phyloP scores from a whole-genome alignment of 768 basidiomycete species.

The Royoungia palumana region DNA sequence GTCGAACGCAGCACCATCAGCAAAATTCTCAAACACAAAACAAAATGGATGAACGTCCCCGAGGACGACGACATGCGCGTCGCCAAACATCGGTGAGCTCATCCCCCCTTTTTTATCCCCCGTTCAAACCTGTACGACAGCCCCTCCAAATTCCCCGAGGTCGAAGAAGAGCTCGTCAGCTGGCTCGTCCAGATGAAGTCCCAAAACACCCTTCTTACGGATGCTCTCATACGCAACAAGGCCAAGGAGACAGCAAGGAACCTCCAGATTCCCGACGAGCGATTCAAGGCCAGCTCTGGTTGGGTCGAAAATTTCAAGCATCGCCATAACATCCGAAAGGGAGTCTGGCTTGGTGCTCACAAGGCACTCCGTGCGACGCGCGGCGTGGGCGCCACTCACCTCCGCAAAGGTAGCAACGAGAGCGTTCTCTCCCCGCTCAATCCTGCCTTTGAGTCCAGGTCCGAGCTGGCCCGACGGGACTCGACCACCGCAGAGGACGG shows the following conservation, averaged over 20 bases:
- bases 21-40: slow-evolving; percentile 84
- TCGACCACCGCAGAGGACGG: slow-evolving; percentile 30
- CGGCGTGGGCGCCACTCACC: slow-evolving; percentile 29
- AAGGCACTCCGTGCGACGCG: slow-evolving; percentile 32
- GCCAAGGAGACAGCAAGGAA: slow-evolving; percentile 63
- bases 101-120: slow-evolving; percentile 2
- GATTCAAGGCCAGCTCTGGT: slow-evolving; percentile 88
- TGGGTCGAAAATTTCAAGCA: slow-evolving; percentile 94
- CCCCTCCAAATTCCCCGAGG: slow-evolving; percentile 75
- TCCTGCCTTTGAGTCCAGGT: slow-evolving; percentile 36
- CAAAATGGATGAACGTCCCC: slow-evolving; percentile 73
- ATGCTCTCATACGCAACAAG: slow-evolving; percentile 58
- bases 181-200: slow-evolving; percentile 59
- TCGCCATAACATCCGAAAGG: slow-evolving; percentile 71
- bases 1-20: slow-evolving; percentile 93
- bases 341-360: slow-evolving; percentile 49
- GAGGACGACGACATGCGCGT: slow-evolving; percentile 55
- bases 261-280: slow-evolving; percentile 58
- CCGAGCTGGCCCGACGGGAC: slow-evolving; percentile 28
- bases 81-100: slow-evolving; percentile 64
- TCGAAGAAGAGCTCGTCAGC: slow-evolving; percentile 61
- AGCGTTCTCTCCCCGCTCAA: slow-evolving; percentile 39
- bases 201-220: slow-evolving; percentile 51
- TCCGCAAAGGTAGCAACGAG: slow-evolving; percentile 37
- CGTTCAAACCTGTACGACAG: slow-evolving; percentile 34